Conservation (phyloP, 1,284 basidiomycete species). For the Anthracocystis setariae region DNA sequence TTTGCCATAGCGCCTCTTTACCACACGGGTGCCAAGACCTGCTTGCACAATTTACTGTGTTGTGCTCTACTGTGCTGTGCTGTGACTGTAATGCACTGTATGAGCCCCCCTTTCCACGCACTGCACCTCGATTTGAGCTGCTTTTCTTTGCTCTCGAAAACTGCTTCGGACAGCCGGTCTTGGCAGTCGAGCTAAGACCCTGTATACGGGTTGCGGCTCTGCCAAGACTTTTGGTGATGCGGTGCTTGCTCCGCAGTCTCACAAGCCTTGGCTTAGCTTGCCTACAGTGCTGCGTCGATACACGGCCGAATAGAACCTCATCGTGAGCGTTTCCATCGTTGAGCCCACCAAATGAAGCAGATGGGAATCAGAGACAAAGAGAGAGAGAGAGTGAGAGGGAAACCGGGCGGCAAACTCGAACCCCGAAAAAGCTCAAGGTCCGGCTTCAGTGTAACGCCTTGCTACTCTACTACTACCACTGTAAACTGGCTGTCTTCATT, state of each 20-base stretch:
- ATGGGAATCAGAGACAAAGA: too few relatives aligned
- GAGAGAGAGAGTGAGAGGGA: too few relatives aligned
- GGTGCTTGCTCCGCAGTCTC: background rate
- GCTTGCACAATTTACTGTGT: background rate
- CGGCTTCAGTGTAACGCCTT: too few relatives aligned
- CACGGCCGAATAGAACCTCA: background rate
- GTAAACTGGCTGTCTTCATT: too few relatives aligned
- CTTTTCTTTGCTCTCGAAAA: background rate
- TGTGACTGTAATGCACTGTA: too few relatives aligned
- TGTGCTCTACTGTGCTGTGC: too few relatives aligned
- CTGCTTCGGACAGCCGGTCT: slow-evolving; percentile 28
- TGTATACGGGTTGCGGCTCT: slow-evolving; percentile 4
- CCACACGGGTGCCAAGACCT: slow-evolving; percentile 21
- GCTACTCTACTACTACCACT: too few relatives aligned
- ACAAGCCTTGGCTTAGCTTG: background rate
- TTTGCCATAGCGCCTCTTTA: too few relatives aligned
- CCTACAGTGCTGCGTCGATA: background rate
- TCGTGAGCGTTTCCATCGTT: background rate
- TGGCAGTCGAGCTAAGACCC: slow-evolving; percentile 19
- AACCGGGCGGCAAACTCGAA: too few relatives aligned
- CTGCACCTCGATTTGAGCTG: background rate
- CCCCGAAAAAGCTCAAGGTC: too few relatives aligned
- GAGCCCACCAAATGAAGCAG: too few relatives aligned
- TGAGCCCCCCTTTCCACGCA: background rate
- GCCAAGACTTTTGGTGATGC: slow-evolving; percentile 36